A percentile compares a stretch with the other conserved stretches of the same genome.
These are phyloP conservation scores for Musa balbisiana DNA, from an alignment of 202 grass and related monocot species.

Conservation along the genomic window DNA sequence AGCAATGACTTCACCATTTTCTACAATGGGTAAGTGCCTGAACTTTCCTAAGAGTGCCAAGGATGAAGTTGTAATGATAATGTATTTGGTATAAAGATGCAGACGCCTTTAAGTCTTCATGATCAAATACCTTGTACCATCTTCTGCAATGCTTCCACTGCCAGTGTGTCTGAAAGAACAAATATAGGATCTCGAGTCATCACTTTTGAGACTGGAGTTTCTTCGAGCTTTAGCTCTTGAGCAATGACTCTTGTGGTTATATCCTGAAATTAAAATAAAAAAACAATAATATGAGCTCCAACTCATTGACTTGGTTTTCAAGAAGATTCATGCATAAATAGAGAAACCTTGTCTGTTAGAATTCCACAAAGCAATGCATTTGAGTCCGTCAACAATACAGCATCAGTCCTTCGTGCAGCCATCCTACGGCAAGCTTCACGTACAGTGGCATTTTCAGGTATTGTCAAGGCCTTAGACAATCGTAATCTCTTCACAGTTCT, in stretches of 20 bases:
- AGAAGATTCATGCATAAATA: slow-evolving; percentile 3
- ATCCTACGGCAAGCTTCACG: slow-evolving; percentile 85
- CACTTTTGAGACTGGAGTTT: slow-evolving; percentile 85
- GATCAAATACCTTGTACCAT: slow-evolving; percentile 81
- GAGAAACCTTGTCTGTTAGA: slow-evolving; percentile 90
- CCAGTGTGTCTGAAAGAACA: slow-evolving; percentile 78
- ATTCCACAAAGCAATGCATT: slow-evolving; percentile 90
- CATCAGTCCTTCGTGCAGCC: slow-evolving; percentile 64
- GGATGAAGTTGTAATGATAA: slow-evolving; percentile 8
- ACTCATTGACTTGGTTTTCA: not conserved
- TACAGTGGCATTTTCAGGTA: slow-evolving; percentile 69
- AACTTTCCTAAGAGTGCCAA: slow-evolving; percentile 66
- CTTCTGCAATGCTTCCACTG: slow-evolving; percentile 93
- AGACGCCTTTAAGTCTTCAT: not conserved
- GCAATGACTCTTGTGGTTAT: slow-evolving; percentile 85
- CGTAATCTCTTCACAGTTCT: slow-evolving; percentile 90
- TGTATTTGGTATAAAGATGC: not conserved
- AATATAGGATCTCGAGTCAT: slow-evolving; percentile 92
- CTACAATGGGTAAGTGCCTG: slow-evolving; percentile 91
- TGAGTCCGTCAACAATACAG: slow-evolving; percentile 83
- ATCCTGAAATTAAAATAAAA: slow-evolving; percentile 38
- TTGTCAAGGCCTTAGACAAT: slow-evolving; percentile 91
- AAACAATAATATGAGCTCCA: not conserved
- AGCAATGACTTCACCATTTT: slow-evolving; percentile 93
- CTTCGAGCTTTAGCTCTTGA: slow-evolving; percentile 79